A percentile compares a stretch with the other conserved stretches of the same genome.
Evolutionary conservation across 2,329 filamentous ascomycete species (phyloP).

Genomic region (Macroventuria anomochaeta): DNA sequence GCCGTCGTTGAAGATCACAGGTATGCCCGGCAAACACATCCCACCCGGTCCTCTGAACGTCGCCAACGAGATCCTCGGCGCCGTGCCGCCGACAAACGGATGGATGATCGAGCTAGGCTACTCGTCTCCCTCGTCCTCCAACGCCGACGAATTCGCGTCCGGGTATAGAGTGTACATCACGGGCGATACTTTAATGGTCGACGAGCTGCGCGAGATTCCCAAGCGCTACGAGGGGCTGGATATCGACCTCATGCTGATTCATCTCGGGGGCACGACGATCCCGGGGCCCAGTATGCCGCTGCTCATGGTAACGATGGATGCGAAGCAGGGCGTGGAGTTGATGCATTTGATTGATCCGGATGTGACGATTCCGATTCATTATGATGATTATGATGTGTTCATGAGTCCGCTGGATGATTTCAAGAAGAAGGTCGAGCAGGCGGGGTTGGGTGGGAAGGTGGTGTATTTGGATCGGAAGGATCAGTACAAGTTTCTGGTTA

Average conservation of each 20-base stretch:
- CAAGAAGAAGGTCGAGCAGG: constrained; percentile 60
- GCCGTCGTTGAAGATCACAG: constrained; percentile 63
- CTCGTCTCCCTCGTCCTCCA: constrained; percentile 21
- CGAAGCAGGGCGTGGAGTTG: constrained; percentile 65
- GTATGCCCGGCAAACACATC: constrained; percentile 70
- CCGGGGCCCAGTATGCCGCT: constrained; percentile 65
- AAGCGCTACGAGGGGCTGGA: constrained; percentile 59
- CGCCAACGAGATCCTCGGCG: constrained; percentile 57
- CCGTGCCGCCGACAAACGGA: constrained; percentile 69
- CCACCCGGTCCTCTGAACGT: constrained; percentile 52
- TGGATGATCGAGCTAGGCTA: constrained; percentile 71
- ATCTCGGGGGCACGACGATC: constrained; percentile 71
- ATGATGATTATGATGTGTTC: constrained; percentile 63
- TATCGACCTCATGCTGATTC: constrained; percentile 71
- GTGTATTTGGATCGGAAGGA: constrained; percentile 68
- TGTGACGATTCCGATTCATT: constrained; percentile 61
- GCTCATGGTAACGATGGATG: constrained; percentile 74
- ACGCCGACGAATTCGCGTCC: constrained; percentile 46
- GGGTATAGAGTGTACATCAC: constrained; percentile 70
- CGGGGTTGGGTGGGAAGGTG: constrained; percentile 60
- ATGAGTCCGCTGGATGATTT: constrained; percentile 66
- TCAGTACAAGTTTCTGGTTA: constrained; percentile 62
- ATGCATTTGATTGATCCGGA: constrained; percentile 66
- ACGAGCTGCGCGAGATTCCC: constrained; percentile 68
- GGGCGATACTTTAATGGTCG: constrained; percentile 68